phyloP scores from a whole-genome alignment of 2,329 filamentous ascomycete genomes.

The Epichloe baconii region DNA sequence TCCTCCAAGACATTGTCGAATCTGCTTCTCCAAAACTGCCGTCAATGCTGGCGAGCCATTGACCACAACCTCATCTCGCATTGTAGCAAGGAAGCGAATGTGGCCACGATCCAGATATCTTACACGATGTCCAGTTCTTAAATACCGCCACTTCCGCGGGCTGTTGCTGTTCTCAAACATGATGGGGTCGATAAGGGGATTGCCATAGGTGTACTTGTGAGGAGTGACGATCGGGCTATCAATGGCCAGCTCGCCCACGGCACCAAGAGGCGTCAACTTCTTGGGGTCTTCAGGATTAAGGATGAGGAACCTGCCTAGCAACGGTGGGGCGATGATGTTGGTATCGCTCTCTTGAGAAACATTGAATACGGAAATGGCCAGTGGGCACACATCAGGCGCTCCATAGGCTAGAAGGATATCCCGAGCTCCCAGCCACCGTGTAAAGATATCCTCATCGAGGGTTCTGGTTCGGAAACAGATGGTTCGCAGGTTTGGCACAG shows the following conservation, averaged over 20 bases:
- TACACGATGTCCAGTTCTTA: constrained; percentile 38
- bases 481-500: constrained; percentile 25
- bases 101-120: constrained; percentile 34
- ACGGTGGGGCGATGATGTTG: constrained; percentile 32
- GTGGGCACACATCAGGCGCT: constrained; percentile 35
- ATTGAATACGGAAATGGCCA: constrained; percentile 36
- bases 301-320: constrained; percentile 37
- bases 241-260: constrained; percentile 45
- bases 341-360: constrained; percentile 24
- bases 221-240: constrained; percentile 32
- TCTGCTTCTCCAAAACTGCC: constrained; percentile 31
- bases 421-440: constrained; percentile 31
- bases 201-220: constrained; percentile 21
- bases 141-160: constrained; percentile 21
- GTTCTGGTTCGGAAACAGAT: constrained; percentile 35
- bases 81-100: constrained; percentile 33
- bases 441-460: constrained; percentile 36
- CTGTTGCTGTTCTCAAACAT: constrained; percentile 10
- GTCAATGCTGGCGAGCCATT: constrained; percentile 27
- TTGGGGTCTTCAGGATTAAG: constrained; percentile 38
- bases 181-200: constrained; percentile 16
- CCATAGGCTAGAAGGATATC: constrained; percentile 39
- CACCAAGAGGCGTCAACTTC: constrained; percentile 38
- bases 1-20: constrained; percentile 33
- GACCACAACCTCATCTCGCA: constrained; percentile 27